Percentiles rank a stretch among this genome's conserved stretches.
Evolutionary conservation across 495 filamentous ascomycete genomes (phyloP).

Genomic region (Talaromyces adpressus): DNA sequence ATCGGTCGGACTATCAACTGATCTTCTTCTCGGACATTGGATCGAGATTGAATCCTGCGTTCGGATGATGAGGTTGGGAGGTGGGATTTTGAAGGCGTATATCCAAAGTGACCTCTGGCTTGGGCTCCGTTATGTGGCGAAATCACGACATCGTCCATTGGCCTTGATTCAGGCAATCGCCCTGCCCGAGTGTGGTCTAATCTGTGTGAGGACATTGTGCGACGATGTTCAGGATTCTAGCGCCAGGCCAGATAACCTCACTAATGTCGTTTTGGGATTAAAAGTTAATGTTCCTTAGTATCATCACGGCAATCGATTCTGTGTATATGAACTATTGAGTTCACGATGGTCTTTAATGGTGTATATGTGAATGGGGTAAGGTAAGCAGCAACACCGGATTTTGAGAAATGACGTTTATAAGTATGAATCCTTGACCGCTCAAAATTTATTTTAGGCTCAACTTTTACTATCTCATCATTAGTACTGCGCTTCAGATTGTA

Average conservation of each 20-base stretch:
- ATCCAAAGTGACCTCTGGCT: conserved; percentile 13
- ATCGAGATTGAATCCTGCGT: conserved; percentile 21
- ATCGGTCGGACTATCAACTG: conserved; percentile 15
- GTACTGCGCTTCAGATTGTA: not conserved
- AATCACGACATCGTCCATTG: conserved; percentile 21
- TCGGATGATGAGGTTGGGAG: conserved; percentile 22
- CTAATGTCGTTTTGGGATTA: conserved; percentile 13
- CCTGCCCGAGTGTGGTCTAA: conserved; percentile 27
- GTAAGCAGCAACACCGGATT: not conserved
- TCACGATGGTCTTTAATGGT: not conserved
- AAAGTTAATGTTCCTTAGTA: not conserved
- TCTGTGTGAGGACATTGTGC: conserved; percentile 29
- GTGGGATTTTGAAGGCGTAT: conserved; percentile 19
- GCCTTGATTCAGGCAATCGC: conserved; percentile 20
- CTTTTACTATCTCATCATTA: conserved; percentile 4
- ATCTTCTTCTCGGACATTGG: conserved; percentile 23
- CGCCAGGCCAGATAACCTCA: conserved; percentile 23
- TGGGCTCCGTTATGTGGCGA: conserved; percentile 13
- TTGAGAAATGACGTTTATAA: not conserved
- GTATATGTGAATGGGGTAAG: not conserved
- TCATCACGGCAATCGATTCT: not conserved
- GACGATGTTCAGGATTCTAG: conserved; percentile 27
- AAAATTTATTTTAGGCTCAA: not conserved
- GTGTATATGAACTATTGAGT: not conserved
- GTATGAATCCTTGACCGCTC: not conserved